Conservation (phyloP, 257 asterid genomes). For the Nicotiana tomentosiformis region DNA sequence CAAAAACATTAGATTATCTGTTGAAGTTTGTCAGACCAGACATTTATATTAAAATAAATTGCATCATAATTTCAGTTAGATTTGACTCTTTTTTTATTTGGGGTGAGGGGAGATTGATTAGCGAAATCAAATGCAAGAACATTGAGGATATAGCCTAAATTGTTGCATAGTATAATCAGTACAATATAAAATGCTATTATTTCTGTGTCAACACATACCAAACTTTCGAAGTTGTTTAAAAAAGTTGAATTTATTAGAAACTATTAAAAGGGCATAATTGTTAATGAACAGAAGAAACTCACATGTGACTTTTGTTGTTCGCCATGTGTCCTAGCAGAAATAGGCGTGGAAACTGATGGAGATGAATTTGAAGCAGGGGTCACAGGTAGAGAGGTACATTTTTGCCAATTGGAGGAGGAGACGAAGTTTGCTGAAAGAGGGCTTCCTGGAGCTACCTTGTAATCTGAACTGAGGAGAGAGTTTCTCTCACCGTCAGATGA, state of each 20-base stretch:
- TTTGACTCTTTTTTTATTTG: background rate
- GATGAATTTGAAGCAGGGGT: slow-evolving; percentile 54
- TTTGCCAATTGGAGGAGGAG: slow-evolving; percentile 39
- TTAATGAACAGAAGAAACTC: slow-evolving; percentile 21
- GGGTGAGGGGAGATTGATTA: background rate
- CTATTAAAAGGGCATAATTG: background rate
- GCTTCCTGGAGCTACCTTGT: slow-evolving; percentile 45
- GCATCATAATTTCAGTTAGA: background rate
- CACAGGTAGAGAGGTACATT: slow-evolving; percentile 77
- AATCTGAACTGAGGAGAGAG: slow-evolving; percentile 27
- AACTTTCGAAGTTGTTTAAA: background rate
- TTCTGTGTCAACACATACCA: background rate
- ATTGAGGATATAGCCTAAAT: background rate
- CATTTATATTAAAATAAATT: background rate
- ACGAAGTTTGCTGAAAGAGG: slow-evolving; percentile 36
- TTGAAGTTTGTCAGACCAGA: background rate
- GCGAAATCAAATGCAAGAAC: background rate
- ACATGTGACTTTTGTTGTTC: slow-evolving; percentile 57
- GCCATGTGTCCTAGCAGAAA: slow-evolving; percentile 37
- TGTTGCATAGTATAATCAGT: background rate
- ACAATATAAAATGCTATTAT: background rate
- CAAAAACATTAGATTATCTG: background rate
- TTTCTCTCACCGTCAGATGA: slow-evolving; percentile 37
- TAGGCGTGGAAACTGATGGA: slow-evolving; percentile 45
- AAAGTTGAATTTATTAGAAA: background rate